Base-by-base conservation (phyloP, 2,329 filamentous ascomycete genomes). In the Zasmidium cellare region DNA sequence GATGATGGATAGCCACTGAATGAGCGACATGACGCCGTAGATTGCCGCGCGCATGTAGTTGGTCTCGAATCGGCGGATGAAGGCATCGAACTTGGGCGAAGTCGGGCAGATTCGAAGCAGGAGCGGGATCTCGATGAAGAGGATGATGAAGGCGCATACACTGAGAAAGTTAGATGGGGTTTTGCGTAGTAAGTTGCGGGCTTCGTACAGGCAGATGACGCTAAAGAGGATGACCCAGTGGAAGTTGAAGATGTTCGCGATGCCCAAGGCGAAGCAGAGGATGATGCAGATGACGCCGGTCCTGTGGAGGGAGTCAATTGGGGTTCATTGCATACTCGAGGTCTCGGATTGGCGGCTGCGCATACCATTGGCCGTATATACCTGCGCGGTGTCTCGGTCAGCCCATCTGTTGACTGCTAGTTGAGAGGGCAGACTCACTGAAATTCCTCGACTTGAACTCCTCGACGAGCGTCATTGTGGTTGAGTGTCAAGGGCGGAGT, bases 101-200 rank as follows among this genome's bases (percentile, higher is more conserved):
- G 94, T 99, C 58, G 94, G 94, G 80, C 94, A 99, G 79, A 99
- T 97, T 77, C 94, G 90, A 61, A 99, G 87, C 57, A 99, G 89
- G 59, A 97, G 87, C 24, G 94, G 94, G 18, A 99, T 88, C 76
- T 99, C 79, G 65, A 80, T 77, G 70, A 81, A 81, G 68, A 80
- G 73, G 67, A 80, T 77, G 66, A 80, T 69, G 72, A 81, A 80
- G 57, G 77, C 66, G 65, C 69, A 79, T 51, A 79, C 70, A 64
- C 80, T 80, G 68, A 9, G 41, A 18, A 51, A 16, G 22, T 52
- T 50, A 51, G 28, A 25, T 28, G 18, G 14, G 50, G n/a, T 6
- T 6, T n/a, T n/a, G 20, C 25, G 44, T 38, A 6, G 16, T 11
- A 19, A n/a, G 5, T n/a, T 19, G 19, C 47, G 44, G 31, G 28